Evolutionary conservation across 768 basidiomycete species (phyloP).

Genomic region (Amanita subjunquillea): DNA sequence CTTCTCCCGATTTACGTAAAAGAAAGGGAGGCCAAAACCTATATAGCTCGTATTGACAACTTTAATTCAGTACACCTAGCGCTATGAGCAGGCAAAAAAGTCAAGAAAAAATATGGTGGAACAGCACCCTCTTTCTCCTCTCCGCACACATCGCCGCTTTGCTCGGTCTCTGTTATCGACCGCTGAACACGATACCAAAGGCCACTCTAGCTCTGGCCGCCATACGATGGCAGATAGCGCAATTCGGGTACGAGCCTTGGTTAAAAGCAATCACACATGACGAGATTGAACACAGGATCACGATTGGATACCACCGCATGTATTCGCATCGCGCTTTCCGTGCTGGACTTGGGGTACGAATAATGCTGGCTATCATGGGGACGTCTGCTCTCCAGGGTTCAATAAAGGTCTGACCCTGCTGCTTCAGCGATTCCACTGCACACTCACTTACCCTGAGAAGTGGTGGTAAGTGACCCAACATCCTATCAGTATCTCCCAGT

Average conservation of each 20-base stretch:
- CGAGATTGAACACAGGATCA: constrained; percentile 35
- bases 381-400: constrained; percentile 72
- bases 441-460: neutral
- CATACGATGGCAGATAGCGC: constrained; percentile 57
- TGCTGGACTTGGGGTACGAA: constrained; percentile 42
- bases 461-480: neutral
- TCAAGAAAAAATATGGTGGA: constrained; percentile 44
- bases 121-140: constrained; percentile 48
- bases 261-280: neutral
- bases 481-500: neutral
- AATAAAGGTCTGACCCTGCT: constrained; percentile 42
- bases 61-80: neutral
- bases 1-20: neutral
- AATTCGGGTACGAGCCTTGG: constrained; percentile 45
- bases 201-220: constrained; percentile 43
- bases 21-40: neutral
- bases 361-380: constrained; percentile 54
- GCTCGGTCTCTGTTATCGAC: constrained; percentile 39
- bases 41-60: neutral
- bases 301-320: constrained; percentile 70
- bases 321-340: constrained; percentile 68
- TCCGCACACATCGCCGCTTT: constrained; percentile 46
- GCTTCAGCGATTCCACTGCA: neutral
- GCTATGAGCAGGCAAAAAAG: neutral
- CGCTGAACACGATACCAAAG: constrained; percentile 30